Base-by-base conservation (phyloP, 148 eudicot species). In the Rhododendron griersonianum region DNA sequence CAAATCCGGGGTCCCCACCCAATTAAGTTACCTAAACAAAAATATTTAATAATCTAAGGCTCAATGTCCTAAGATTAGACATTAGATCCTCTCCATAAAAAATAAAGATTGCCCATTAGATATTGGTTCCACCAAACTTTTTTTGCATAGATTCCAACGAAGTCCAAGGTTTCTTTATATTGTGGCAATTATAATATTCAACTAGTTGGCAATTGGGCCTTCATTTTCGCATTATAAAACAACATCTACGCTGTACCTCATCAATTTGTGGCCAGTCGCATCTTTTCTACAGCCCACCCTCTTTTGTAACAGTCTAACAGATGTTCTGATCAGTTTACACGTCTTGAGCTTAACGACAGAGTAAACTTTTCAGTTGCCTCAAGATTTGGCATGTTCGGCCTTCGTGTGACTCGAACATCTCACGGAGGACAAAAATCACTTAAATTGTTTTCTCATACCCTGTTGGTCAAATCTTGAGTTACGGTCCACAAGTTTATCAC, bases 1-100 rank as follows among this genome's bases (percentile, higher is more conserved):
- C 81, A 82, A 89, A 83, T 91, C 91, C 91, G 90, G 21, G 84
- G 90, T 57, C 76, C 89, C 91, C 87, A 76, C 87, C 87, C 44
- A 65, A 41, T 0, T 41, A 41, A 85, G 48, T 69, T 78, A 57
- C 84, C 83, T 86, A 87, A 83, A 87, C 81, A 30, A 71, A 30
- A 71, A 28, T 47, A 79, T 61, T 78, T 83, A 25, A 39, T 63
- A 30, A 65, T 21, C 30, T 8, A 35, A 10, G 63, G 59, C 13
- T 83, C 39, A 71, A 50, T 80, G 69, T 69, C 76, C 41, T 71
- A 71, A 71, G 76, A 71, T 71, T 71, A 71, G 76, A 71, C 76
- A 33, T 33, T 30, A 33, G 76, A 71, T 71, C 37, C 76, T 71
- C 19, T 71, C 8, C 4, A 30, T 15, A 11, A 30, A 71, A 71